Evolutionary conservation across 2,329 filamentous ascomycete species (phyloP), one percentile per base, ranked within the genome.

Genomic region (Leptosphaerulina australis): DNA sequence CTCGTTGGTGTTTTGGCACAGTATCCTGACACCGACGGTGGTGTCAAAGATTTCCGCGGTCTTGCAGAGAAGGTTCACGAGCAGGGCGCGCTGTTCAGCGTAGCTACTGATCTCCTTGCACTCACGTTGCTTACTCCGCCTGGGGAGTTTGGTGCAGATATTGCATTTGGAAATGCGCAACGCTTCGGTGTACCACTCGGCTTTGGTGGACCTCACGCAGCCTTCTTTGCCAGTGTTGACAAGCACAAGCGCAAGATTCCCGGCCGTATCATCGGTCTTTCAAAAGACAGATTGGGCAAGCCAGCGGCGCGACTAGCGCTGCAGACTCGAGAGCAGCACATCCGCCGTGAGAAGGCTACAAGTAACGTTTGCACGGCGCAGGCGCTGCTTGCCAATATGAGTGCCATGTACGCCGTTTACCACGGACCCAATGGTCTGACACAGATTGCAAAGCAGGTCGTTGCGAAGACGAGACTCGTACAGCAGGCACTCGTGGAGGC

Each of bases 341-440:
- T 97, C 70, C 84, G 93, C 59, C 84, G 93, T 67, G 93, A 97
- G 73, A 97, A 97, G 81, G 93, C 93, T 1, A 97, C 93, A 1
- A 96, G 91, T 79, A 97, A 97, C 69, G 92, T 97, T 52, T 97
- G 93, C 78, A 97, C 93, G 1, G 92, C 93, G 1, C 93, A 97
- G 75, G 93, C 93, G 7, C 78, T 97, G 20, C 80, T 97, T 41
- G 93, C 93, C 28, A 97, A 97, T 74, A 97, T 97, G 90, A 93
- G 86, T 62, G 91, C 92, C 45, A 88, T 97, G 77, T 97, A 96
- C 69, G 92, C 91, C 43, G 81, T 97, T 44, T 97, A 97, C 73
- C 93, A 97, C 70, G 93, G 93, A 3, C 93, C 93, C 0, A 75
- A 85, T 44, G 91, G 92, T 14, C 77, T 97, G 40, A 91, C 86